Percentiles rank a stretch among this genome's conserved stretches.
Evolutionary conservation across 73 alveolate species (phyloP).

Genomic region (Paramecium primaurelia): DNA sequence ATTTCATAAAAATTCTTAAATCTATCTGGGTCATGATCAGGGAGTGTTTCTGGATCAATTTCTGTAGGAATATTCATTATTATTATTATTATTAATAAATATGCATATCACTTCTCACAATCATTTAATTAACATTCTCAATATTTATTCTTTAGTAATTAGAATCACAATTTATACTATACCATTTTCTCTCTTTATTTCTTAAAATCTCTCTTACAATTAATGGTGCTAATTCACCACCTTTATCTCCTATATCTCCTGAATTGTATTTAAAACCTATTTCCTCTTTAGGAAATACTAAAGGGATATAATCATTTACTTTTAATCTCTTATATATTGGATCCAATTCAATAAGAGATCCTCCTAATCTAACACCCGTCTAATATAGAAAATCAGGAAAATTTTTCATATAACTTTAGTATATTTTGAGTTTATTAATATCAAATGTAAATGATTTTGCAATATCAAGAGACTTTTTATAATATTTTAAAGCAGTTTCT

Average conservation of each 20-base stretch:
- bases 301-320: background rate
- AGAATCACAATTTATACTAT: background rate
- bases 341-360: background rate
- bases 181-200: background rate
- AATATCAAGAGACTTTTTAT: background rate
- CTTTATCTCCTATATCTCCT: background rate
- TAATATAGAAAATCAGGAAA: background rate
- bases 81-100: background rate
- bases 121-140: background rate
- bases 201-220: background rate
- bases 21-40: background rate
- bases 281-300: background rate
- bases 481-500: background rate
- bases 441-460: background rate
- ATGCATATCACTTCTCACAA: background rate
- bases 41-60: background rate
- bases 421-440: background rate
- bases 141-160: background rate
- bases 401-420: background rate
- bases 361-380: background rate
- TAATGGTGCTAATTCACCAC: background rate
- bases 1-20: background rate
- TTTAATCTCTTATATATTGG: background rate
- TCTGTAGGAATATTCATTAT: background rate
- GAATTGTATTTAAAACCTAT: background rate